Evolutionary conservation across 306 rosid species (phyloP), one percentile per base, ranked within the genome.

Genomic region (Casuarina glauca): DNA sequence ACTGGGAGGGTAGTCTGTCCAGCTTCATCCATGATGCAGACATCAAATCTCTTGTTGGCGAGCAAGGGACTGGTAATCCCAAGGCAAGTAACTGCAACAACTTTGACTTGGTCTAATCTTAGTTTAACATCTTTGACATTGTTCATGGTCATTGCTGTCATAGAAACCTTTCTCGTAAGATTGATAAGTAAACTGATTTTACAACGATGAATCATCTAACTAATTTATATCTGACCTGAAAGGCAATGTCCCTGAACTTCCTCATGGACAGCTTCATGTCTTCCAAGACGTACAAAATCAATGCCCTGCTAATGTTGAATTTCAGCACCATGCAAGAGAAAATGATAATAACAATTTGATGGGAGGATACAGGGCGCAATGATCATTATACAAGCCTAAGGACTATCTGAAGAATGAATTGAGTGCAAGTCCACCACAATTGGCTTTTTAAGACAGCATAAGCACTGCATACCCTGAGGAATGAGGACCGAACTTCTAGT

Each of bases 1-100:
- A 94, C 98, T 15, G 98, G 98, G 77, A 92, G 87, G 74, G 97
- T 90, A 67, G 94, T 94, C 88, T 94, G 98, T 71, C 98, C 98
- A 73, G 98, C 98, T 88, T 94, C 98, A 78, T 94, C 98, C 98
- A 94, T 94, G 70, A 94, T 92, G 92, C 97, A 94, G 79, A 94
- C 91, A 76, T 94, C 98, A 75, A 94, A 94, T 80, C 83, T 90
- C 88, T 69, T 88, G 78, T 87, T 87, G 79, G 88, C 84, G 58
- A 94, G 97, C 86, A 90, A 83, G 79, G 98, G 97, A 81, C 90
- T 89, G 44, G 83, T 86, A 64, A 94, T 88, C 50, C 98, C 97
- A 74, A 92, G 86, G 86, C 98, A 94, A 42, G 98, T 92, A 72
- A 91, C 95, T 69, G 97, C 98, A 62, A 95, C 93, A 77, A 95